These are phyloP conservation scores for Aeschynomene evenia DNA, from an alignment of 306 rosid genomes.

Conservation along the genomic window DNA sequence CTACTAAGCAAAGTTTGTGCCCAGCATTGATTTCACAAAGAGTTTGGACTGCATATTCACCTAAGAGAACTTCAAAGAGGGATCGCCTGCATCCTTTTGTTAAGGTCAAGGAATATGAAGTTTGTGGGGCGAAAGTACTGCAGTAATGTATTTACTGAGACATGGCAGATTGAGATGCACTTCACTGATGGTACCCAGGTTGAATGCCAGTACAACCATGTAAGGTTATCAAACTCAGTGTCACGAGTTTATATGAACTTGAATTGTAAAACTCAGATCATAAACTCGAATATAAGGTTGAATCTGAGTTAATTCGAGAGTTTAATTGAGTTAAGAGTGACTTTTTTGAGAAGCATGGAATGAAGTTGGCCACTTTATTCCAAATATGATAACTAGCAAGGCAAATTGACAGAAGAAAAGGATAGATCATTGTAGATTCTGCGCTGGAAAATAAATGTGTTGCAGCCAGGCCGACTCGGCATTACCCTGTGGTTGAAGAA, in stretches of 20 bases:
- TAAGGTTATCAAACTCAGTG: too few species aligned
- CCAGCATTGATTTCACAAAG: background rate
- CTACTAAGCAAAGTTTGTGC: conserved; percentile 47
- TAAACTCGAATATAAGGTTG: too few species aligned
- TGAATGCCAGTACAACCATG: conserved; percentile 14
- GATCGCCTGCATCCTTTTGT: conserved; percentile 1
- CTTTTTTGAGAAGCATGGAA: background rate
- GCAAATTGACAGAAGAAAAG: background rate
- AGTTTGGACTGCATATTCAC: conserved; percentile 5
- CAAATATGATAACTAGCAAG: background rate
- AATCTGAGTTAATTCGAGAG: too few species aligned
- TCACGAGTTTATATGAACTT: too few species aligned
- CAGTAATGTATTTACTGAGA: background rate
- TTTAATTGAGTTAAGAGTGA: background rate
- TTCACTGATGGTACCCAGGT: background rate
- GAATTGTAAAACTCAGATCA: too few species aligned
- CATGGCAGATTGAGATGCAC: conserved; percentile 9
- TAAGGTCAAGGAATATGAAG: background rate
- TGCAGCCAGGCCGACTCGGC: too few species aligned
- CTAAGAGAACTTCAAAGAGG: background rate
- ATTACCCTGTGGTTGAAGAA: too few species aligned
- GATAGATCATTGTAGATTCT: background rate
- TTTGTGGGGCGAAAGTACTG: background rate
- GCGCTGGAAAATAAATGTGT: background rate
- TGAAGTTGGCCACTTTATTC: background rate